Base-by-base conservation (phyloP, 768 basidiomycete species). In the Lentinula sp. region DNA sequence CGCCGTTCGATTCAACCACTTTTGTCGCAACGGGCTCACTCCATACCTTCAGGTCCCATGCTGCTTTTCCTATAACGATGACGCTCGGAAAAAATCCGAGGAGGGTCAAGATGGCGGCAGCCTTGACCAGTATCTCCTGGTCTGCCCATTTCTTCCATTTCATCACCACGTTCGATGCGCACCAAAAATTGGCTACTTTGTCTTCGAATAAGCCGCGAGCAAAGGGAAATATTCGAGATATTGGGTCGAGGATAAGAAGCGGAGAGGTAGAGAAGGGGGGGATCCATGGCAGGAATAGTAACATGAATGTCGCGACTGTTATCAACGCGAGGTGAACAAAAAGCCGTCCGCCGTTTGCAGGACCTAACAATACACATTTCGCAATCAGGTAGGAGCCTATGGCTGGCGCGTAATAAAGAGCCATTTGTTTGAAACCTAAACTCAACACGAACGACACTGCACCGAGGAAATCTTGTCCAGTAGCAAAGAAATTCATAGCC, bases 181-280 rank as follows among this genome's bases (percentile, higher is more conserved):
- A 97, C 95, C 95, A 98, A 69, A 96, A 92, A 70, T 98, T 98
- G 43, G 95, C 93, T 23, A 98, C 95, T 69, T 96, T 95, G 76
- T 96, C 93, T 69, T 96, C 94, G 67, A 95, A 95, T 2, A 95
- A 77, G 13, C 95, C 95, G 33, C 95, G 86, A 6, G 83, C 80
- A 70, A 98, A 93, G 0, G 95, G 95, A 70, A 98, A 98, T 59
- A 97, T 93, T 6, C 95, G 86, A 13, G 77, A 77, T 50, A 95
- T 76, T 15, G 90, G 85, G 56, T 86, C 83, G n/a, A 81, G 62
- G 63, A 91, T 79, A 23, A 75, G 68, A 3, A 75, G 61, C 4
- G 41, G 56, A n/a, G 10, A 76, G 1, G 83, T 76, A 1, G 84
- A 76, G 57, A 91, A 82, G 0, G 87, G 86, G 0, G 87, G 86